phyloP scores from a whole-genome alignment of 805 yeast species.

The Lipomyces spencermartinsiae region DNA sequence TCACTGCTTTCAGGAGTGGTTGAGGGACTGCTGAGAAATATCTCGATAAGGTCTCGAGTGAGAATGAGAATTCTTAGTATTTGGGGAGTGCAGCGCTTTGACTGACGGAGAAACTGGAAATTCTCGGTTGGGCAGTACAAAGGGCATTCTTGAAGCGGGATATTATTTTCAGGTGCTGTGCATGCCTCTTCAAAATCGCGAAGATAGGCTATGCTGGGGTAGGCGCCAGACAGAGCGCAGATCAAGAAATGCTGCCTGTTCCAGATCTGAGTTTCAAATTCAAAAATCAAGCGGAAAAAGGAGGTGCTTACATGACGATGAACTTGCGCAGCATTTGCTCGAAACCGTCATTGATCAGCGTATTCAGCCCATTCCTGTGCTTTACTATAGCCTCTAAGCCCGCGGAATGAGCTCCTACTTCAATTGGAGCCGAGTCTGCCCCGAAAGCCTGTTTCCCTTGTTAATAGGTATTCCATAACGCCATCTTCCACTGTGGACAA shows the following conservation, averaged over 20 bases:
- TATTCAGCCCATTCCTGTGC: slow-evolving; percentile 3
- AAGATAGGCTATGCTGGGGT: neutral
- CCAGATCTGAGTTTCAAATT: neutral
- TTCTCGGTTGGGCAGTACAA: slow-evolving; percentile 3
- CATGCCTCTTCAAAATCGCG: neutral
- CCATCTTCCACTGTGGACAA: neutral
- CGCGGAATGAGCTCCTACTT: slow-evolving; percentile 1
- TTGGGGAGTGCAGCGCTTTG: slow-evolving; percentile 3
- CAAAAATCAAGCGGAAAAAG: neutral
- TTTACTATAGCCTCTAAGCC: slow-evolving; percentile 2
- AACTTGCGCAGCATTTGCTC: slow-evolving; percentile 2
- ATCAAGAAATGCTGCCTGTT: slow-evolving; percentile 2
- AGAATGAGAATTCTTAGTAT: neutral
- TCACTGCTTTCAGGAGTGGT: slow-evolving; percentile 1
- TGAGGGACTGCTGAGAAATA: slow-evolving; percentile 2
- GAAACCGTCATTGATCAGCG: slow-evolving; percentile 1
- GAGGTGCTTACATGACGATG: neutral
- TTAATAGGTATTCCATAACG: neutral
- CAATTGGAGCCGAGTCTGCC: neutral
- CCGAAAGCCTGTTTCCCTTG: slow-evolving; percentile 1
- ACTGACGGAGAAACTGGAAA: slow-evolving; percentile 1
- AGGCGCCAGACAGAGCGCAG: slow-evolving; percentile 4
- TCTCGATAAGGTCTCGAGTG: neutral
- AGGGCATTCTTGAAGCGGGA: slow-evolving; percentile 3
- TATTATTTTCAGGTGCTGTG: neutral